phyloP scores from a whole-genome alignment of 345 rosid genomes.

The Brassica nigra region DNA sequence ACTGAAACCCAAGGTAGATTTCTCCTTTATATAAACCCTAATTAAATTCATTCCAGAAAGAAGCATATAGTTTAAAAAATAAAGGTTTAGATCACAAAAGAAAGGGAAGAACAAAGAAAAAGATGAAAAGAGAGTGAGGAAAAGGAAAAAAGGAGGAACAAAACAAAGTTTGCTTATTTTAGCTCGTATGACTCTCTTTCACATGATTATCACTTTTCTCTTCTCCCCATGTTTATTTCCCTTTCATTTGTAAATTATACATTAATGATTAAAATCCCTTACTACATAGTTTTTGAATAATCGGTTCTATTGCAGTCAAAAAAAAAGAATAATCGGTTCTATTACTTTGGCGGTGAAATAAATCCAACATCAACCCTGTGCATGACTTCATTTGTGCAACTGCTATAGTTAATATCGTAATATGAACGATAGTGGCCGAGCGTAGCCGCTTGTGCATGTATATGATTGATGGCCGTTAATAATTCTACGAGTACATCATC shows the following conservation, averaged over 20 bases:
- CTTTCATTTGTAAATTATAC: conserved; percentile 35
- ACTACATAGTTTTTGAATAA: background rate
- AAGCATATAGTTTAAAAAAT: conserved; percentile 5
- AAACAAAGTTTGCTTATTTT: conserved; percentile 41
- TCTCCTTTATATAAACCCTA: conserved; percentile 44
- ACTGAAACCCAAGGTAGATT: conserved; percentile 45
- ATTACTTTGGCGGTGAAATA: background rate
- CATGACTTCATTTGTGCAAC: background rate
- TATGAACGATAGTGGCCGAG: background rate
- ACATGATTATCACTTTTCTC: conserved; percentile 43
- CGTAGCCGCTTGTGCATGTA: too few species aligned
- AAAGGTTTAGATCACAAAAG: conserved; percentile 16
- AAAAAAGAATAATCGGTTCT: background rate
- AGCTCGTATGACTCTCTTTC: conserved; percentile 35
- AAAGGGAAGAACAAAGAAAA: conserved; percentile 35
- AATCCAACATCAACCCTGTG: background rate
- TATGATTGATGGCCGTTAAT: background rate
- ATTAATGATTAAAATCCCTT: conserved; percentile 33
- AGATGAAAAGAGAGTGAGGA: conserved; percentile 31
- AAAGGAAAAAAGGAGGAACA: conserved; percentile 34
- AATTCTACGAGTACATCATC: background rate
- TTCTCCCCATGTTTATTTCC: conserved; percentile 31
- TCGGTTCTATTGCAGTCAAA: background rate
- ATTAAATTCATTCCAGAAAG: conserved; percentile 44
- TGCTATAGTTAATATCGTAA: background rate